These are phyloP conservation scores for Botryobasidium botryosum DNA, from an alignment of 768 basidiomycete species.

Conservation along the genomic window DNA sequence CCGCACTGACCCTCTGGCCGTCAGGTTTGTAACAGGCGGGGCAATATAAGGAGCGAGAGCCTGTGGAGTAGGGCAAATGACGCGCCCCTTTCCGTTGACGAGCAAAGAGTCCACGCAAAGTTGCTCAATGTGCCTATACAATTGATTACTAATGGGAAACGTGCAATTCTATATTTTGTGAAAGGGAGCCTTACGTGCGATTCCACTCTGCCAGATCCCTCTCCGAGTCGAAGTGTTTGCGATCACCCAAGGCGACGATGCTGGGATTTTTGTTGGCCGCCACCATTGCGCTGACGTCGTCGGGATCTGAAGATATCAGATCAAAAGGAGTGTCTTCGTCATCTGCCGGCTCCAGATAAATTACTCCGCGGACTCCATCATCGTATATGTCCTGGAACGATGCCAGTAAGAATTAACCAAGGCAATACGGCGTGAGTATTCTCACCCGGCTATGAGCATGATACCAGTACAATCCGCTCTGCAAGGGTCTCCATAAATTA, in stretches of 20 bases:
- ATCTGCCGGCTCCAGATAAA: not conserved
- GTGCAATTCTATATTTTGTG: conserved; percentile 1
- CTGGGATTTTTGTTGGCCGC: not conserved
- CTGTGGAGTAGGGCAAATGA: not conserved
- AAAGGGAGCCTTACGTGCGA: not conserved
- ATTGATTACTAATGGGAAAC: too few relatives aligned
- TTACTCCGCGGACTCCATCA: conserved; percentile 2
- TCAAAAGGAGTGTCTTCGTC: conserved; percentile 1
- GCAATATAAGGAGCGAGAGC: conserved; percentile 2
- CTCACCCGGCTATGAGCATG: too few relatives aligned
- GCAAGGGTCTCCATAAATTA: not conserved
- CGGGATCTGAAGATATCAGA: not conserved
- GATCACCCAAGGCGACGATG: not conserved
- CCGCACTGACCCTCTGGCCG: conserved; percentile 3
- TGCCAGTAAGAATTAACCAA: too few relatives aligned
- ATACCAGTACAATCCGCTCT: not conserved
- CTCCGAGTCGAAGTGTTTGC: not conserved
- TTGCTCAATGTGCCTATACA: conserved; percentile 1
- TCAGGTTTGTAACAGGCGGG: not conserved
- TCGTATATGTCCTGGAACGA: conserved; percentile 4
- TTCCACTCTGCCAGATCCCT: not conserved
- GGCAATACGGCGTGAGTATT: too few relatives aligned
- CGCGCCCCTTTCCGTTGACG: conserved; percentile 6
- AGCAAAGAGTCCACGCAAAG: conserved; percentile 5
- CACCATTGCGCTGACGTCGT: conserved; percentile 1